Evolutionary conservation across 176 grass and related monocot genomes (phyloP).

Genomic region (Oryza punctata): DNA sequence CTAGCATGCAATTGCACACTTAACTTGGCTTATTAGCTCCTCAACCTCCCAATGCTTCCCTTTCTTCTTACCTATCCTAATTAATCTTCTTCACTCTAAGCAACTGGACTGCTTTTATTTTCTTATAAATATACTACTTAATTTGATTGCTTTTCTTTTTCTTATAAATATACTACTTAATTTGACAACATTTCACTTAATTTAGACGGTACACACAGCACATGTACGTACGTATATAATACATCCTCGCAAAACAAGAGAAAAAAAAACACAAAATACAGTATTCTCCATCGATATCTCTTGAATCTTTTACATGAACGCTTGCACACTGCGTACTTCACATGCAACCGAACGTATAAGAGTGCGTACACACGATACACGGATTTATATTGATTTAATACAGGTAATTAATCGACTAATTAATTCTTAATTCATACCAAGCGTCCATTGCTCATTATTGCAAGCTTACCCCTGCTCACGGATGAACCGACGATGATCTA

Average conservation of each 20-base stretch:
- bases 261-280: neutral
- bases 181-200: neutral
- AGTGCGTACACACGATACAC: neutral
- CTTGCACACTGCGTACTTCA: neutral
- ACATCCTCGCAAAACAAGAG: neutral
- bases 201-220: no score
- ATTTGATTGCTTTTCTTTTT: neutral
- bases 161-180: neutral
- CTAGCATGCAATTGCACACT: no score
- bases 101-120: neutral
- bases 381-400: neutral
- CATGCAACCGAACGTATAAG: neutral
- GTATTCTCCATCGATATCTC: neutral
- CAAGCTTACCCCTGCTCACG: conserved; percentile 1
- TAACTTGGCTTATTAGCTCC: neutral
- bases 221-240: no score
- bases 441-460: neutral
- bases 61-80: neutral
- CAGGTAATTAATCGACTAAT: neutral
- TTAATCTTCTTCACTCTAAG: conserved; percentile 4
- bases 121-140: neutral
- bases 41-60: neutral
- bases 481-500: neutral
- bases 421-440: neutral
- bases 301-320: no score